Base-by-base conservation (phyloP, 2,329 filamentous ascomycete genomes). In the Knoxdaviesia capensis region DNA sequence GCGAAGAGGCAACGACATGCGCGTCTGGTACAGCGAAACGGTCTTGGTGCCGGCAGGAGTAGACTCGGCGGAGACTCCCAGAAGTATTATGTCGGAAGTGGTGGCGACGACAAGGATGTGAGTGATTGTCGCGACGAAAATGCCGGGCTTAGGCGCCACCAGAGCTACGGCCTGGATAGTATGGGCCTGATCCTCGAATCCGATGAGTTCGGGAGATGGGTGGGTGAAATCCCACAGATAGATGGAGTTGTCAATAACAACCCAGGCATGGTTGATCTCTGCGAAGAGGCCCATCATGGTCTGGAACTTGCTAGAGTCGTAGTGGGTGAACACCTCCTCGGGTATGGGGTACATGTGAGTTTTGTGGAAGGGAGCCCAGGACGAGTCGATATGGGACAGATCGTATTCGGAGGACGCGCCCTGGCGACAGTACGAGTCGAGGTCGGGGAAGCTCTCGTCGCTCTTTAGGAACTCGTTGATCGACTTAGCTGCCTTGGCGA, bases 221-320 rank as follows among this genome's bases (percentile, higher is more conserved):
- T 85, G 74, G 6, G 86, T 94, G 58, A 94, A 98, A 60, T 98
- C 88, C 92, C 92, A 98, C 10, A 98, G 68, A 56, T 94, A 98
- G 38, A 98, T 68, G 47, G 84, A 83, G 61, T 93, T 94, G 62
- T 98, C 90, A 55, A 98, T 90, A 29, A 83, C 76, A 43, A 94
- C 82, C 82, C 87, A 98, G 31, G 88, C 90, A 59, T 96, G 86
- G 53, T 88, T 87, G 53, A 98, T 71, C 59, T 92, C 83, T 11
- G 90, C 83, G 58, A 98, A 96, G 33, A 98, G 66, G 7, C 92
- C 92, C 81, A 98, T 93, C 53, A 76, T 74, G n/a, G 87, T 94
- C 45, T 80, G 79, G 29, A 94, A 76, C 54, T 93, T 78, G 44
- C 83, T 81, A 41, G 74, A 69, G 51, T 98, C 92, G 58, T 92